phyloP scores from a whole-genome alignment of 2,329 filamentous ascomycete species.

The Albifimbria verrucaria region DNA sequence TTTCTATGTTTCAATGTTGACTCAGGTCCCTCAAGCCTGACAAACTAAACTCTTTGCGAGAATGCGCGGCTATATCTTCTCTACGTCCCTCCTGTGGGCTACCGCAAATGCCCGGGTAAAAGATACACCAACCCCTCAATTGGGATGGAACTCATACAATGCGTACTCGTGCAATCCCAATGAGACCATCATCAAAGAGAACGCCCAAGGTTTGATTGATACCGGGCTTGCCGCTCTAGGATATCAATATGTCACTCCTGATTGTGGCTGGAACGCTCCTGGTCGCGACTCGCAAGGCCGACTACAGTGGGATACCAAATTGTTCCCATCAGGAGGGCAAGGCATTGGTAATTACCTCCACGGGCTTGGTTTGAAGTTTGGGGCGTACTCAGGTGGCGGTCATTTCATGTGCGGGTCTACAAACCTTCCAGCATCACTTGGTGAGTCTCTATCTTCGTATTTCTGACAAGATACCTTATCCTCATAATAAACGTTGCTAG shows the following conservation, averaged over 20 bases:
- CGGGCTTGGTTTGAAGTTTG: constrained; percentile 45
- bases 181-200: constrained; percentile 28
- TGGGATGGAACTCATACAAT: constrained; percentile 61
- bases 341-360: constrained; percentile 49
- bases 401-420: constrained; percentile 41
- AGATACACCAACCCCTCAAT: constrained; percentile 30
- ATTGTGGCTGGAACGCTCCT: constrained; percentile 54
- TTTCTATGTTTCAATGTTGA: too few relatives aligned
- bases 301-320: constrained; percentile 45
- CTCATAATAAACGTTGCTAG: constrained; percentile 15
- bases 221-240: constrained; percentile 49
- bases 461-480: not conserved
- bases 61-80: not conserved
- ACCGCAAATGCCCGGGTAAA: not conserved
- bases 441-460: constrained; percentile 18
- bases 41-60: too few relatives aligned
- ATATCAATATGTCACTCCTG: constrained; percentile 53
- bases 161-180: constrained; percentile 23
- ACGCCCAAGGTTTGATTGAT: constrained; percentile 50
- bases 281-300: constrained; percentile 38
- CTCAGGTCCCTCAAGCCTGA: too few relatives aligned
- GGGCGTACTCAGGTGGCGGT: constrained; percentile 50
- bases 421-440: constrained; percentile 40
- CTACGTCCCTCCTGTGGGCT: not conserved
- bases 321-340: constrained; percentile 48